Evolutionary conservation across 768 basidiomycete genomes (phyloP), one percentile per base, ranked within the genome.

Genomic region (Panaeolus papilionaceus): DNA sequence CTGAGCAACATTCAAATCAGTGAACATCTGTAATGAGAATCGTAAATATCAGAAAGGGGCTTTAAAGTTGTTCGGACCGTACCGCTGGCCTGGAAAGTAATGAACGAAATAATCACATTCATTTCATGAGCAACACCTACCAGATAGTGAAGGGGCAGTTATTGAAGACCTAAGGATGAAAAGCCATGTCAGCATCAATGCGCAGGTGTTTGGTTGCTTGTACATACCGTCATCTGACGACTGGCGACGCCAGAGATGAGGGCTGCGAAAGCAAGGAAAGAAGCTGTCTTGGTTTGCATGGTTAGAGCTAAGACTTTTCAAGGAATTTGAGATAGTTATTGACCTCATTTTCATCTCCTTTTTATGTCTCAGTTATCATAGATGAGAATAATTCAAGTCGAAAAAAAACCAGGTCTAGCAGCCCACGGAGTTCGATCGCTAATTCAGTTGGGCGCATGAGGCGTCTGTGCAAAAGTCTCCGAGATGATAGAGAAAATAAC

Each of bases 1-100:
- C 71, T 85, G 82, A 37, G 75, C 77, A 45, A 81, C 79, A 2
- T 73, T 67, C 18, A 77, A 74, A 26, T 68, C 76, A 0, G 81
- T 72, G 40, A 66, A 66, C 58, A 66, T 38, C 65, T 66, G 40
- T 16, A 39, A 23, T 1, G 14, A 18, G 11, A 1, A 58, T 37
- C 6, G 12, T 58, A 33, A 58, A 14, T 33, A 33, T 58, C 28
- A 58, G 11, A 16, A 4, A 58, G 12, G 33, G 3, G n/a, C 7
- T 20, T 20, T n/a, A 18, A 47, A 33, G 28, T 14, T 4, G 37
- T 16, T 3, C 14, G 14, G 33, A 33, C 26, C 28, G 8, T 37
- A 58, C 54, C 26, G 54, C 54, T 28, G 54, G 28, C 54, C 54
- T 58, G 33, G 18, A 2, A 58, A 58, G 54, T 16, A 58, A 14